Evolutionary conservation across 1,284 basidiomycete species (phyloP), one percentile per base, ranked within the genome.

Genomic region (Chalciporus sp.): DNA sequence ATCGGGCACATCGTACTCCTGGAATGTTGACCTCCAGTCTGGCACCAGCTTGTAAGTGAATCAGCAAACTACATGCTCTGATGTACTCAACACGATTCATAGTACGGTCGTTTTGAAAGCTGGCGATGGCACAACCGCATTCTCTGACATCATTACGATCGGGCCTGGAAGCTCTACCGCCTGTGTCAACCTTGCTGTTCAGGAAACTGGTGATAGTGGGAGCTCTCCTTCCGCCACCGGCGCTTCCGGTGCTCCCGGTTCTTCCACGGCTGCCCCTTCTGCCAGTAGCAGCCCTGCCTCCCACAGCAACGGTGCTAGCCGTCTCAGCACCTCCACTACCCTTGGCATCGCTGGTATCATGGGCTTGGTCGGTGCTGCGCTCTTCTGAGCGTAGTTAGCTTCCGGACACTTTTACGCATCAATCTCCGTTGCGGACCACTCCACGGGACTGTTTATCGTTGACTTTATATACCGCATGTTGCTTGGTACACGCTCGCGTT

Each of bases 51-150:
- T 91, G 90, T 91, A 66, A 57, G 60, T 2, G n/a, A 12, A 9
- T 10, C 35, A 17, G 19, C 53, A 26, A 49, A 7, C 16, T 20
- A 10, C 14, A 1, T 41, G 7, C 23, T 4, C 12, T 9, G 47
- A 27, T 42, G 49, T 63, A 1, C 40, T 57, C 3, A 57, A 31
- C 47, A 11, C 37, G 4, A 50, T n/a, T 6, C 50, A 37, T 52
- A 88, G 87, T 60, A 80, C 79, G 14, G 61, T 81, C 42, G 58
- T 64, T 14, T 55, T 88, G 56, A 85, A 82, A 68, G 91, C 92
- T 61, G 70, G 66, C 58, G 81, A 80, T 17, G 91, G 90, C 33
- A 42, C 63, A 2, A 67, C 65, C 9, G 80, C 77, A 4, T 92
- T 79, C 74, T 81, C 82, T 11, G 81, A 82, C 57, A 70, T 74